Evolutionary conservation across 78 protist genomes (phyloP).

Genomic region (Paulinella micropora): DNA sequence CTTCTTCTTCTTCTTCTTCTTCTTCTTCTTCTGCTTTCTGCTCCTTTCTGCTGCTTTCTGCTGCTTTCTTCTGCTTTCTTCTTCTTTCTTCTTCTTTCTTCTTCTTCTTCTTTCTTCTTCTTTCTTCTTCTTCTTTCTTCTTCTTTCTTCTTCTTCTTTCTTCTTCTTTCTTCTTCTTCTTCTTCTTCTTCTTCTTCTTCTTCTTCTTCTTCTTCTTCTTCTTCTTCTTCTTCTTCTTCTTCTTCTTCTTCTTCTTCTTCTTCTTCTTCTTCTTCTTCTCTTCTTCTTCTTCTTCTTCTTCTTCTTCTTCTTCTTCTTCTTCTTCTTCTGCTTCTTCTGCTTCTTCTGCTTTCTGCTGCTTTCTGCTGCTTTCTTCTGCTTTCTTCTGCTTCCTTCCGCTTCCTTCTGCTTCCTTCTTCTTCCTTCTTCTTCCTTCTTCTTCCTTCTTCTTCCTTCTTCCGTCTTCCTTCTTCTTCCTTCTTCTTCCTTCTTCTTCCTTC

Average conservation of each 20-base stretch:
- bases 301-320: background rate
- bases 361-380: background rate
- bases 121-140: background rate
- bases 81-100: too few species aligned
- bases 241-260: background rate
- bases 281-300: background rate
- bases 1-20: too few species aligned
- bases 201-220: background rate
- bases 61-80: too few species aligned
- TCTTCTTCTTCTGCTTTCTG: too few species aligned
- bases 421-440: too few species aligned
- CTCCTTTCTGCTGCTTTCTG: too few species aligned
- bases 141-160: background rate
- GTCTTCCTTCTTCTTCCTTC: too few species aligned
- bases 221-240: background rate
- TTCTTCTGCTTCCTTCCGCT: background rate
- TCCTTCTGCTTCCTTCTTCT: too few species aligned
- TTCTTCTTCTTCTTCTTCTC: background rate
- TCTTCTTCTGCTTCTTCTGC: background rate
- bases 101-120: too few species aligned
- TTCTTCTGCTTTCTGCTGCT: background rate
- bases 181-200: background rate
- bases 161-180: background rate
- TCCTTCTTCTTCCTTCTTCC: too few species aligned
- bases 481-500: too few species aligned